Conservation (phyloP, 116 monocot species). For the Papilionanthe hybrid region DNA sequence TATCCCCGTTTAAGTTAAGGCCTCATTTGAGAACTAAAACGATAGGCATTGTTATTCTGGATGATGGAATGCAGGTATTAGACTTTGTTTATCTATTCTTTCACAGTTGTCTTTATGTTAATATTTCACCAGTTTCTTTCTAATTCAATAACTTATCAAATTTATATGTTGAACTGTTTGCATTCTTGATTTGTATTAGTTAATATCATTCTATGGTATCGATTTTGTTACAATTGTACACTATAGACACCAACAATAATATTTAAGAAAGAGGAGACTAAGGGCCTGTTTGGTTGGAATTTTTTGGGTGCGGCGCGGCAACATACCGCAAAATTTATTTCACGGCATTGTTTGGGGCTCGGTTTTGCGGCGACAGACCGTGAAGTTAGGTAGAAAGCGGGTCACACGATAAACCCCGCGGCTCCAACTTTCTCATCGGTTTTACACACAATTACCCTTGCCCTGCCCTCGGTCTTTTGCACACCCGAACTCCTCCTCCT, state of each 20-base stretch:
- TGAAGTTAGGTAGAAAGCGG: too few relatives aligned
- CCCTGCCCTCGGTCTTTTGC: too few relatives aligned
- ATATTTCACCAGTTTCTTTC: background rate
- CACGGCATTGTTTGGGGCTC: too few relatives aligned
- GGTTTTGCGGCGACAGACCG: too few relatives aligned
- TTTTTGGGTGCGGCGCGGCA: too few relatives aligned
- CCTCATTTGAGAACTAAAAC: constrained; percentile 14
- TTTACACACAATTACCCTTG: too few relatives aligned
- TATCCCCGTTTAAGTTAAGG: constrained; percentile 11
- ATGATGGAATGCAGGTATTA: constrained; percentile 94
- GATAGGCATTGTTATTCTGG: constrained; percentile 57
- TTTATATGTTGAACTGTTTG: background rate
- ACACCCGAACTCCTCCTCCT: too few relatives aligned
- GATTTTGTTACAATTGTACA: background rate
- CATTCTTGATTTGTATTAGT: background rate
- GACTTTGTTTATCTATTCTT: background rate
- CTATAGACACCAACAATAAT: background rate
- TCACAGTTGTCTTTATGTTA: background rate
- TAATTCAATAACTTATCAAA: background rate
- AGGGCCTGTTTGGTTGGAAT: too few relatives aligned
- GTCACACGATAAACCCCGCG: too few relatives aligned
- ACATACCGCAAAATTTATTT: too few relatives aligned
- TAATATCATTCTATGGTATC: background rate
- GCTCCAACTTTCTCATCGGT: too few relatives aligned
- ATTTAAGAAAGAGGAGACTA: background rate